Base-by-base conservation (phyloP, 2,329 filamentous ascomycete species). In the Fusarium marasasianum region DNA sequence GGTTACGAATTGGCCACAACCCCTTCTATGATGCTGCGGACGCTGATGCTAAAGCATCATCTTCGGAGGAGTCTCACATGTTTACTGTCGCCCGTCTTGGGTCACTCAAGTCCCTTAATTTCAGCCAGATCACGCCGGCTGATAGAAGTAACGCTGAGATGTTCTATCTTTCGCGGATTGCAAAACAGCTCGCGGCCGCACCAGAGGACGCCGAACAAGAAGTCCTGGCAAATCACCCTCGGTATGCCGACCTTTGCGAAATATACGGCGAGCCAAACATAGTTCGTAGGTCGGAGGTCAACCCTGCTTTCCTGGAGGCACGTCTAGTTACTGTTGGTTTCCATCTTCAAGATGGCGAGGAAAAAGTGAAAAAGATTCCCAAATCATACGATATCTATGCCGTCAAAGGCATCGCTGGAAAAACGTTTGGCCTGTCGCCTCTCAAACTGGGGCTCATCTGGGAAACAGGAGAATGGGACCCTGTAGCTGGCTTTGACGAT, bases 391-490 rank as follows among this genome's bases (percentile, higher is more conserved):
- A 95, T 75, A 90, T 95, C 11, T 98, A 98, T 77, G 88, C 91
- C 7, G 89, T 98, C 22, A 93, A 96, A 79, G 93, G 94, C 0
- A 86, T 97, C 14, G 92, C 94, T 1, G 92, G 91, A 1, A 91
- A 89, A 73, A 81, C 92, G n/a, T 94, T 97, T 77, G 86, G 83
- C 2, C 76, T 93, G 17, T 83, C 87, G 53, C 93, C 94, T 0
- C 85, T 94, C 71, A 83, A 83, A 47, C 84, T 96, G 69, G 87
- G 86, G 45, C 81, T 98, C 55, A 84, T 96, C 2, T 97, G 94
- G 93, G 94, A 98, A 84, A 98, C 95, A 14, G 94, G 94, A 26
- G 95, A 98, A 81, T 94, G 93, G 90, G 94, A 98, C 81, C 94
- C 94, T 0, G 91, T 94, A 1, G 88, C 88, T 14, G 87, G 89